Conservation (phyloP, 495 filamentous ascomycete genomes). For the Penicillium ochrochloron region DNA sequence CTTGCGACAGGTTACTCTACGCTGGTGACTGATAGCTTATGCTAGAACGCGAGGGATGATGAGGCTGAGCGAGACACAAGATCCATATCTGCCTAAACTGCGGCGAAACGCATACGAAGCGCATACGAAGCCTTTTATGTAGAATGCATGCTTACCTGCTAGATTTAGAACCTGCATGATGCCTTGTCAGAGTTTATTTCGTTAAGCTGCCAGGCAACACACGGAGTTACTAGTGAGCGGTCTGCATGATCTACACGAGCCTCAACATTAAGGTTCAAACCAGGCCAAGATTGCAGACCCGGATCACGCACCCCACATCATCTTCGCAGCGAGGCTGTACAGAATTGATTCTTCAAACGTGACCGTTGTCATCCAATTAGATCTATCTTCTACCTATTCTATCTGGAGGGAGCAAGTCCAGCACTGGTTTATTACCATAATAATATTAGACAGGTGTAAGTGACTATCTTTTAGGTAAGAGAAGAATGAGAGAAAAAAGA, state of each 20-base stretch:
- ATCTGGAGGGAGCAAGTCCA: background rate
- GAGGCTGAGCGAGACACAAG: background rate
- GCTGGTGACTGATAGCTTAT: background rate
- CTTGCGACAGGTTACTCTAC: background rate
- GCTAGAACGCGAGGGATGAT: too few species aligned
- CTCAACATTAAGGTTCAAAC: background rate
- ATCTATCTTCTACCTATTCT: background rate
- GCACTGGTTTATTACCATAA: conserved; percentile 11
- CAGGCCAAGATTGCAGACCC: background rate
- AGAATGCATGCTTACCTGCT: background rate
- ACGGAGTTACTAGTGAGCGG: background rate
- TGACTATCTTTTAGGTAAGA: background rate
- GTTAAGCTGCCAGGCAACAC: background rate
- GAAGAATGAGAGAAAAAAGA: background rate
- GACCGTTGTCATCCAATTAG: background rate
- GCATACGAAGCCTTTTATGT: background rate
- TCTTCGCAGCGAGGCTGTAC: background rate
- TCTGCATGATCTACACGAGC: background rate
- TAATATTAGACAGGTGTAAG: conserved; percentile 7
- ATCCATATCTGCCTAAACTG: conserved; percentile 1
- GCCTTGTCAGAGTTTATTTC: background rate
- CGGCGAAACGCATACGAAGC: conserved; percentile 1
- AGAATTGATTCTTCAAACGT: too few species aligned
- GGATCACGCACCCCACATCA: background rate
- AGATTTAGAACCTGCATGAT: background rate